phyloP scores from a whole-genome alignment of 495 filamentous ascomycete genomes.

The Lophium mytilinum region DNA sequence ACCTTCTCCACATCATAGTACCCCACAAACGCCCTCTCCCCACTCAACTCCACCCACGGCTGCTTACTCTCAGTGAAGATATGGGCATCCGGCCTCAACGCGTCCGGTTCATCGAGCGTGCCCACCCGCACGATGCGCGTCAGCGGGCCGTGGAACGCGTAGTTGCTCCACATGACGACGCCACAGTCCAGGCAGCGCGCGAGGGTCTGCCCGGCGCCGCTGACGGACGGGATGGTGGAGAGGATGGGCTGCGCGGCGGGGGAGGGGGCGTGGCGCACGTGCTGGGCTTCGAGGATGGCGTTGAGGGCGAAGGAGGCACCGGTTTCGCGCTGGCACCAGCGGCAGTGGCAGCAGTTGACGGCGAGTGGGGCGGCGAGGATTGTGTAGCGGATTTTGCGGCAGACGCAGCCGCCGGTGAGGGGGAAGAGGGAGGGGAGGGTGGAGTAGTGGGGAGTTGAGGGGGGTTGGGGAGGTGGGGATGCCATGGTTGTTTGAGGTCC shows the following conservation, averaged over 20 bases:
- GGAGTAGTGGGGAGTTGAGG: too few species aligned
- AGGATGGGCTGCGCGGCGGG: conserved; percentile 1
- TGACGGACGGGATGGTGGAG: conserved; percentile 7
- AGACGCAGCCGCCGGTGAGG: conserved; percentile 18
- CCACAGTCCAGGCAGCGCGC: conserved; percentile 1
- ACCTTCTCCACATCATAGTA: not conserved
- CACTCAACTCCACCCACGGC: conserved; percentile 13
- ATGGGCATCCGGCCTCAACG: conserved; percentile 14
- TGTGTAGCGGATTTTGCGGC: conserved; percentile 18
- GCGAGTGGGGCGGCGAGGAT: conserved; percentile 13
- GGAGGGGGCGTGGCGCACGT: conserved; percentile 1
- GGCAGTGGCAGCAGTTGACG: conserved; percentile 32
- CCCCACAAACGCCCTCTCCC: not conserved
- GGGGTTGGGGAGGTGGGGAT: too few species aligned
- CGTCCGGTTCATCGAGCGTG: conserved; percentile 13
- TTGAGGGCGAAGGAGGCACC: conserved; percentile 34
- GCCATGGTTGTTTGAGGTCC: too few species aligned
- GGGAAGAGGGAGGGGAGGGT: conserved; percentile 72
- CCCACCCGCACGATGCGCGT: conserved; percentile 16
- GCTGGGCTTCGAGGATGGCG: conserved; percentile 17
- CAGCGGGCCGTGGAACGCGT: not conserved
- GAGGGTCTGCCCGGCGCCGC: not conserved
- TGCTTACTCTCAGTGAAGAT: conserved; percentile 20
- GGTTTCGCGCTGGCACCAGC: conserved; percentile 32
- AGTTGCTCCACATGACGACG: conserved; percentile 15